A percentile compares a stretch with the other conserved stretches of the same genome.
These are phyloP conservation scores for Trametes elegans DNA, from an alignment of 768 basidiomycete genomes.

Conservation along the genomic window DNA sequence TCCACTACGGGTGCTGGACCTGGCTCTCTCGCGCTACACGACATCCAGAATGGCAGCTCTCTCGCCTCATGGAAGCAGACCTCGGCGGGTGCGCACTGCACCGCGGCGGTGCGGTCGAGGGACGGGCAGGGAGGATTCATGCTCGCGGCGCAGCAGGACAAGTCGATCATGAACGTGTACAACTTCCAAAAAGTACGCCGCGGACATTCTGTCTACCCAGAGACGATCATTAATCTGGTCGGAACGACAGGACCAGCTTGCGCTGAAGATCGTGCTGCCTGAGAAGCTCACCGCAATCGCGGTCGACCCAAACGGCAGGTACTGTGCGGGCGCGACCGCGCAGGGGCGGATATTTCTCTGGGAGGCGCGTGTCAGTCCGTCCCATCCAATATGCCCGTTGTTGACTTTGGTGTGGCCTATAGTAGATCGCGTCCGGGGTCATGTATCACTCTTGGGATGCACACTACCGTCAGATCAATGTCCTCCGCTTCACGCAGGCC, in stretches of 20 bases:
- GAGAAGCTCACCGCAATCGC: constrained; percentile 85
- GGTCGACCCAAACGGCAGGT: constrained; percentile 66
- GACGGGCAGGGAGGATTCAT: constrained; percentile 81
- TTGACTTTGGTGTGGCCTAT: background rate
- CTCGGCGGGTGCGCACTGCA: constrained; percentile 59
- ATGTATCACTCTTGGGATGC: constrained; percentile 91
- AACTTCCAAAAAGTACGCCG: constrained; percentile 83
- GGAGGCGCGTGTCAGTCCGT: constrained; percentile 71
- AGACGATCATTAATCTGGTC: background rate
- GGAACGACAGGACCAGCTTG: constrained; percentile 78
- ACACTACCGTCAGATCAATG: constrained; percentile 88
- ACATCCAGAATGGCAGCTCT: constrained; percentile 71
- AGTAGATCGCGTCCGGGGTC: constrained; percentile 89
- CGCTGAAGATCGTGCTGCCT: constrained; percentile 81
- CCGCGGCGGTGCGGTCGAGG: constrained; percentile 63
- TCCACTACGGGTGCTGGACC: constrained; percentile 44
- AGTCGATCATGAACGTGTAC: constrained; percentile 86
- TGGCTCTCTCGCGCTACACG: constrained; percentile 74
- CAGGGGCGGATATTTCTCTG: constrained; percentile 92
- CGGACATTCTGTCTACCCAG: background rate
- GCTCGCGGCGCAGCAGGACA: constrained; percentile 83
- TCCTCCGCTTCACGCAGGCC: constrained; percentile 81
- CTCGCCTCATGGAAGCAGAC: constrained; percentile 91
- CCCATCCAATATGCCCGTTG: too few species aligned
- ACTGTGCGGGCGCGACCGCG: constrained; percentile 84